These are phyloP conservation scores for Kwoniella shandongensis DNA, from an alignment of 768 basidiomycete genomes.

Conservation along the genomic window DNA sequence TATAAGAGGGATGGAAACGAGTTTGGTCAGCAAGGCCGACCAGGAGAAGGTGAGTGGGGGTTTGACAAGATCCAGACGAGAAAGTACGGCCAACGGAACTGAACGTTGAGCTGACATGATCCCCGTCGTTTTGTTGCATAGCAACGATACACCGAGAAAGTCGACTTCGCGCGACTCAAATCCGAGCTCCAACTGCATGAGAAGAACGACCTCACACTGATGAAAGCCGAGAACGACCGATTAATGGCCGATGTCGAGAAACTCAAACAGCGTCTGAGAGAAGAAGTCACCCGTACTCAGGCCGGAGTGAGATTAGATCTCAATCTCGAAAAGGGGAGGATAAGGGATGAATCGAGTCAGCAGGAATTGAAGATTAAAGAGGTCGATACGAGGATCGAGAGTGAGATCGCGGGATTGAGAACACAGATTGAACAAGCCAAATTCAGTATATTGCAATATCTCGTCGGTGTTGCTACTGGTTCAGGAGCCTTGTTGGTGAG, in stretches of 20 bases:
- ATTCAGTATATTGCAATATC: slow-evolving; percentile 55
- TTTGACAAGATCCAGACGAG: too few relatives aligned
- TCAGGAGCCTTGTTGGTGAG: slow-evolving; percentile 54
- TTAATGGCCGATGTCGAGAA: slow-evolving; percentile 85
- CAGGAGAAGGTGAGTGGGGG: slow-evolving; percentile 78
- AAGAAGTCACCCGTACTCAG: slow-evolving; percentile 88
- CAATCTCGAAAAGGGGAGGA: slow-evolving; percentile 88
- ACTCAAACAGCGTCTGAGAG: slow-evolving; percentile 85
- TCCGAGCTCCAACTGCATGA: slow-evolving; percentile 94
- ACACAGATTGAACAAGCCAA: slow-evolving; percentile 59
- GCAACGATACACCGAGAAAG: slow-evolving; percentile 57
- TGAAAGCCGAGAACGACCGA: slow-evolving; percentile 96
- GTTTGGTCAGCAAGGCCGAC: slow-evolving; percentile 93
- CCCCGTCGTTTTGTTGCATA: slow-evolving; percentile 10
- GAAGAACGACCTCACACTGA: slow-evolving; percentile 91
- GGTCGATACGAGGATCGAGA: slow-evolving; percentile 94
- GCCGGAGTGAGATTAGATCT: slow-evolving; percentile 90
- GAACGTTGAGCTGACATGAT: too few relatives aligned
- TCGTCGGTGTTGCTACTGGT: slow-evolving; percentile 54
- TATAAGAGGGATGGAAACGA: slow-evolving; percentile 89
- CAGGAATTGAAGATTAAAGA: slow-evolving; percentile 97
- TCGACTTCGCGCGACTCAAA: slow-evolving; percentile 94
- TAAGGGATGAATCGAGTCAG: slow-evolving; percentile 85
- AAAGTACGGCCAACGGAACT: too few relatives aligned
- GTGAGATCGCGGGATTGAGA: slow-evolving; percentile 82